Evolutionary conservation across 1,284 basidiomycete species (phyloP).

Genomic region (Wallemia mellicola): DNA sequence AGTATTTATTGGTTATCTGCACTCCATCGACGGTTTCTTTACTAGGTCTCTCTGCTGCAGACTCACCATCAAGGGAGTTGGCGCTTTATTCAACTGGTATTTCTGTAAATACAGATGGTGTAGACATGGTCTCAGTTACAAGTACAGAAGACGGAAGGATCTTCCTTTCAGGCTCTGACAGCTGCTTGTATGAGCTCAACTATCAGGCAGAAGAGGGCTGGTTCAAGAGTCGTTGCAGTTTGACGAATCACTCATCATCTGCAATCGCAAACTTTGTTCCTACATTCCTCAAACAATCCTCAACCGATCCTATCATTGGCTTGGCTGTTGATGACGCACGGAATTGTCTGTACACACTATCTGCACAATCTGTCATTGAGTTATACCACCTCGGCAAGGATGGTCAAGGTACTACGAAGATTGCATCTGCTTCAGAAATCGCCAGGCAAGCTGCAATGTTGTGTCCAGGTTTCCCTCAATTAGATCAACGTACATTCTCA

Average conservation of each 20-base stretch:
- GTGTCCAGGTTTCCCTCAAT: conserved; percentile 1
- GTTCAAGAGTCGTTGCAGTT: conserved; percentile 47
- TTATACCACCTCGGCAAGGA: conserved; percentile 16
- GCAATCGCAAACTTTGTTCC: conserved; percentile 14
- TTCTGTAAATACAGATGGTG: conserved; percentile 33
- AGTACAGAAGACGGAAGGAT: conserved; percentile 58
- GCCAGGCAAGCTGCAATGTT: conserved; percentile 30
- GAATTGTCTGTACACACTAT: conserved; percentile 41
- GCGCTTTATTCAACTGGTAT: conserved; percentile 77
- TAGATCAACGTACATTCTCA: conserved; percentile 6
- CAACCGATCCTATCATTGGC: conserved; percentile 33
- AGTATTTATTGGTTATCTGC: conserved; percentile 63
- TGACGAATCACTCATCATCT: conserved; percentile 34
- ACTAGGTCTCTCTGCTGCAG: conserved; percentile 42
- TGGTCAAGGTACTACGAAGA: neutral
- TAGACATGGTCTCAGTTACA: conserved; percentile 46
- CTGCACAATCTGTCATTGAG: conserved; percentile 34
- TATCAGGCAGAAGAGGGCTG: conserved; percentile 76
- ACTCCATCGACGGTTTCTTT: conserved; percentile 56
- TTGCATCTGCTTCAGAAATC: conserved; percentile 27
- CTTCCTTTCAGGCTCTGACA: conserved; percentile 67
- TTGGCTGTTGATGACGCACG: conserved; percentile 33
- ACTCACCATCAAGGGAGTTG: conserved; percentile 30
- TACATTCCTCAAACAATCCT: conserved; percentile 9
- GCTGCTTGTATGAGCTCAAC: conserved; percentile 68